Evolutionary conservation across 768 basidiomycete species (phyloP), one percentile per base, ranked within the genome.

Genomic region (Terana coerulea): DNA sequence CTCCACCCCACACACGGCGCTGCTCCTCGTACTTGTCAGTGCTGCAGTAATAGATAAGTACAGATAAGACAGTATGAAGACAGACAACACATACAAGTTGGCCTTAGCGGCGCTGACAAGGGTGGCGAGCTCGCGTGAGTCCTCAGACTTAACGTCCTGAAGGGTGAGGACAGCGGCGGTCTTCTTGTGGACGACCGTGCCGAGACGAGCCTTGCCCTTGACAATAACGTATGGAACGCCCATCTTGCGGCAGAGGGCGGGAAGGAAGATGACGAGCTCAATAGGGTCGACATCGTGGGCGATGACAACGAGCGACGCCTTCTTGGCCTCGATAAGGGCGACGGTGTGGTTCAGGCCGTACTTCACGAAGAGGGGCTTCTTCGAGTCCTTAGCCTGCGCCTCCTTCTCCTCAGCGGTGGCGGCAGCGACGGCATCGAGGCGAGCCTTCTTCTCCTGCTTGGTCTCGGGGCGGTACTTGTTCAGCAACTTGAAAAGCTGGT

Each of bases 241-340:
- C 95, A 98, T 98, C 85, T 98, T 98, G 73, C 93, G 87, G 78
- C 95, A 98, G 54, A 98, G 86, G 49, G 95, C 94, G 51, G 95
- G 95, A 54, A 98, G 80, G 86, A 91, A 98, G 73, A 99, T 83
- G 59, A 99, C 95, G 63, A 99, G 88, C 75, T 99, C 95, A 58
- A 98, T 97, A 35, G 95, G 95, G 79, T 99, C 95, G 55, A 99
- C 95, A 69, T 98, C 95, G 69, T 98, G 92, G 31, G 90, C 93
- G 59, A 98, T 95, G 73, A 93, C 81, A 59, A 98, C 95, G 53
- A 98, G 85, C 39, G 87, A 80, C 34, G 95, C 95, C 78, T 98
- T 98, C 83, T 99, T 98, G 65, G 90, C 89, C 76, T 99, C 95
- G 49, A 93, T 79, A 67, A 98, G 87, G 53, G 92, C 94, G 59